phyloP scores from a whole-genome alignment of 2,329 filamentous ascomycete genomes.

The Cytospora piceicola region DNA sequence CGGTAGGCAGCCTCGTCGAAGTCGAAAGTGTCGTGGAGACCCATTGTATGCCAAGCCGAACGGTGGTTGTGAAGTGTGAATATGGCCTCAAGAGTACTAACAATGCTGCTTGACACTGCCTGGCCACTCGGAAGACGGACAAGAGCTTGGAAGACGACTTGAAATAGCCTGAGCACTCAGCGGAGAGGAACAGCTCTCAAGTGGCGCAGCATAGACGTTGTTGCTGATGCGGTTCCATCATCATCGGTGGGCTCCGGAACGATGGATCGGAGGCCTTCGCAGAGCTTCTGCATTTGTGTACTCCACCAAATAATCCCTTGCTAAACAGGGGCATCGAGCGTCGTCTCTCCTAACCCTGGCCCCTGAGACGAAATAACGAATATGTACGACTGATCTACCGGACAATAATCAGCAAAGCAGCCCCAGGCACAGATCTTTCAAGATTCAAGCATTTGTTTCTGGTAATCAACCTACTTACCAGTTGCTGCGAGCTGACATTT shows the following conservation, averaged over 20 bases:
- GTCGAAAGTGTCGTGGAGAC: conserved; percentile 28
- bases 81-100: not conserved
- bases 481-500: too few species aligned
- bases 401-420: too few species aligned
- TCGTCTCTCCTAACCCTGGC: not conserved
- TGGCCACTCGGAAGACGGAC: not conserved
- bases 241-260: conserved; percentile 3
- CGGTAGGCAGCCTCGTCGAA: conserved; percentile 29
- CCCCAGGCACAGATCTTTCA: too few species aligned
- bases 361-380: not conserved
- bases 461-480: too few species aligned
- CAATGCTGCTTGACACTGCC: not conserved
- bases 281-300: conserved; percentile 3
- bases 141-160: not conserved
- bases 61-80: not conserved
- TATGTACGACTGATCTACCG: not conserved
- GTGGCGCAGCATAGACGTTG: conserved; percentile 7
- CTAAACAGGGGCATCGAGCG: not conserved
- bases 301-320: conserved; percentile 25
- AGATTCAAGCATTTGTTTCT: too few species aligned
- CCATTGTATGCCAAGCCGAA: conserved; percentile 9
- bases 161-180: not conserved
- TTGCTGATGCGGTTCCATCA: not conserved
- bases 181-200: not conserved
- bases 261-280: conserved; percentile 10